phyloP scores from a whole-genome alignment of 1,284 basidiomycete genomes.

The Rhodotorula sp. region DNA sequence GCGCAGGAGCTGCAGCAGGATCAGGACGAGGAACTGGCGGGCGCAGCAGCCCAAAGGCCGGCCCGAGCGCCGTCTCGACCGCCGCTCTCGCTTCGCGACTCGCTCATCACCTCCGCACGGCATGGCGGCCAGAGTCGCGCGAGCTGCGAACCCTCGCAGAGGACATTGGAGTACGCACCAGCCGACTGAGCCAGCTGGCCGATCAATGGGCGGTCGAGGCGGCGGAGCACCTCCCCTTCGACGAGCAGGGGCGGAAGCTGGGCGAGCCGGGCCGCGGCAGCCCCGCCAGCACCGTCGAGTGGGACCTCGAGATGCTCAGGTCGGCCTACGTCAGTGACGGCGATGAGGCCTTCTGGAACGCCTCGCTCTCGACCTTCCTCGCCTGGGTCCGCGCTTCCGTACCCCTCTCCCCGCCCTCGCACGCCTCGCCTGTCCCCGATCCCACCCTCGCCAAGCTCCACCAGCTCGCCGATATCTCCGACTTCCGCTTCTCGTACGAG shows the following conservation, averaged over 20 bases:
- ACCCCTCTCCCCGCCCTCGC: background rate
- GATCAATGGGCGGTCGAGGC: slow-evolving; percentile 8
- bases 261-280: background rate
- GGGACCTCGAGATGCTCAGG: slow-evolving; percentile 20
- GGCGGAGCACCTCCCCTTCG: background rate
- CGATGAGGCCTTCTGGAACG: slow-evolving; percentile 10
- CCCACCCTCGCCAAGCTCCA: slow-evolving; percentile 41
- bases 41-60: background rate
- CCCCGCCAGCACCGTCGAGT: background rate
- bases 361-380: slow-evolving; percentile 28
- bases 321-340: slow-evolving; percentile 21
- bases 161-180: slow-evolving; percentile 23
- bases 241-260: background rate
- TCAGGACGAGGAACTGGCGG: background rate
- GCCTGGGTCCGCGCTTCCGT: slow-evolving; percentile 7
- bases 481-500: slow-evolving; percentile 50
- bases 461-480: slow-evolving; percentile 50
- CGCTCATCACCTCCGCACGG: slow-evolving; percentile 18
- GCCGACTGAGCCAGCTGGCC: background rate
- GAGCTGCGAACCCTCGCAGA: background rate
- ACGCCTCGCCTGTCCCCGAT: background rate
- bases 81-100: slow-evolving; percentile 14
- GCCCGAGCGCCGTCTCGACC: slow-evolving; percentile 16
- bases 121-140: slow-evolving; percentile 12
- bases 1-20: background rate